Evolutionary conservation across 257 asterid species (phyloP).

Genomic region (Solanum infundibuliforme): DNA sequence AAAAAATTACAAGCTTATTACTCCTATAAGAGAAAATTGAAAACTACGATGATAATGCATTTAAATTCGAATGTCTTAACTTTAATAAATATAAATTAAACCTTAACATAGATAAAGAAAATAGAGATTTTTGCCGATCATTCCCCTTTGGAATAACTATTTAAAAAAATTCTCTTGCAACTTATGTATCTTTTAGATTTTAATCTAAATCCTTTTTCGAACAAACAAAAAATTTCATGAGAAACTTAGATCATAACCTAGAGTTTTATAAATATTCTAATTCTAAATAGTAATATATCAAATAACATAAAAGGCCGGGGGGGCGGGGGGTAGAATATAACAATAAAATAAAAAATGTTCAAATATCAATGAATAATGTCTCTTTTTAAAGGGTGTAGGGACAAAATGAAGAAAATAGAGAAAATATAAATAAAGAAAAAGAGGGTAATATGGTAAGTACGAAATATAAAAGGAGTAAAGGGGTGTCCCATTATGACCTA

Average conservation of each 20-base stretch:
- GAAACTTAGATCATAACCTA: neutral
- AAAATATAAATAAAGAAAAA: neutral
- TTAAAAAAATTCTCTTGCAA: neutral
- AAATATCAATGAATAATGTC: neutral
- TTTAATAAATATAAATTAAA: no score
- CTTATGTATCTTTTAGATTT: neutral
- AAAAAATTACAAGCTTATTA: neutral
- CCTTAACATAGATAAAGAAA: no score
- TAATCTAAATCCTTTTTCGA: neutral
- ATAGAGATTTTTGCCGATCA: no score
- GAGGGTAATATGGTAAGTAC: constrained; percentile 68
- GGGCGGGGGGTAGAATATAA: neutral
- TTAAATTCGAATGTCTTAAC: no score
- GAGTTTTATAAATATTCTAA: neutral
- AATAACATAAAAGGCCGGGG: no score
- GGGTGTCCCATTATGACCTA: constrained; percentile 61
- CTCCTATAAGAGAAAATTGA: no score
- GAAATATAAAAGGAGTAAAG: constrained; percentile 8
- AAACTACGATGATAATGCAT: no score
- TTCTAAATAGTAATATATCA: neutral
- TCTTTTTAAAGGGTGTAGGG: neutral
- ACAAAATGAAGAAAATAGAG: neutral
- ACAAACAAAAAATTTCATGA: neutral
- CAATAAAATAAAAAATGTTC: neutral
- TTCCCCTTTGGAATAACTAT: no score